Conservation (phyloP, 1,284 basidiomycete genomes). For the Pterulicium gracile region DNA sequence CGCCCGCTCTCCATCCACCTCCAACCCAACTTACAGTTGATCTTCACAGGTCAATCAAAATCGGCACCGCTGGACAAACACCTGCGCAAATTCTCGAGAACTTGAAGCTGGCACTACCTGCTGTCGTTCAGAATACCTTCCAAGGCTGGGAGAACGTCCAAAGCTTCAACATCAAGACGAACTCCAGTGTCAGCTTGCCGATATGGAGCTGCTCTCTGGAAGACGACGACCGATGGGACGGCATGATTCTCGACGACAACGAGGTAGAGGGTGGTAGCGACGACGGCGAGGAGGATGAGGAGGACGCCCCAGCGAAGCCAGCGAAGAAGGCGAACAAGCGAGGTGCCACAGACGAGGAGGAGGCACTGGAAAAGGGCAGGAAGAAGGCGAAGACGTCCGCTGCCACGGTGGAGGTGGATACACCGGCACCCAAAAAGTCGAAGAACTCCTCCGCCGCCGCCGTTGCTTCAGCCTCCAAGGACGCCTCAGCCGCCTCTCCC, state of each 20-base stretch:
- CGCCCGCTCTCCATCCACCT: conserved; percentile 2
- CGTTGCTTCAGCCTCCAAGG: neutral
- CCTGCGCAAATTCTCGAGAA: conserved; percentile 73
- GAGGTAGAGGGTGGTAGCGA: conserved; percentile 16
- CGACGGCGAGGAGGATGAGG: conserved; percentile 22
- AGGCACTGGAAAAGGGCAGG: conserved; percentile 22
- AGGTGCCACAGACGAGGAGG: conserved; percentile 21
- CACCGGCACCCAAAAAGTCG: neutral
- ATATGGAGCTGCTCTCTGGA: conserved; percentile 80
- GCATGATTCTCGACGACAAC: conserved; percentile 26
- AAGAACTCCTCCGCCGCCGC: neutral
- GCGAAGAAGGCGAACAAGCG: conserved; percentile 33
- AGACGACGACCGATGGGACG: conserved; percentile 49
- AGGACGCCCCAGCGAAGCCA: conserved; percentile 15
- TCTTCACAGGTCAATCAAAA: conserved; percentile 65
- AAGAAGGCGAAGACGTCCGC: conserved; percentile 13
- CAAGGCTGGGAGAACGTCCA: conserved; percentile 91
- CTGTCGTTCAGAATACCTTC: conserved; percentile 59
- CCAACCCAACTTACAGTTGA: neutral
- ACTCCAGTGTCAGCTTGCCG: conserved; percentile 74
- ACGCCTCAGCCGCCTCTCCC: neutral
- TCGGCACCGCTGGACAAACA: conserved; percentile 69
- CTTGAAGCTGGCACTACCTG: conserved; percentile 70
- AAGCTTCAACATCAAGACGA: conserved; percentile 87
- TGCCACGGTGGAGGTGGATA: neutral